These are phyloP conservation scores for Phytophthora megakarya DNA, from an alignment of 352 stramenopile species.

Conservation along the genomic window DNA sequence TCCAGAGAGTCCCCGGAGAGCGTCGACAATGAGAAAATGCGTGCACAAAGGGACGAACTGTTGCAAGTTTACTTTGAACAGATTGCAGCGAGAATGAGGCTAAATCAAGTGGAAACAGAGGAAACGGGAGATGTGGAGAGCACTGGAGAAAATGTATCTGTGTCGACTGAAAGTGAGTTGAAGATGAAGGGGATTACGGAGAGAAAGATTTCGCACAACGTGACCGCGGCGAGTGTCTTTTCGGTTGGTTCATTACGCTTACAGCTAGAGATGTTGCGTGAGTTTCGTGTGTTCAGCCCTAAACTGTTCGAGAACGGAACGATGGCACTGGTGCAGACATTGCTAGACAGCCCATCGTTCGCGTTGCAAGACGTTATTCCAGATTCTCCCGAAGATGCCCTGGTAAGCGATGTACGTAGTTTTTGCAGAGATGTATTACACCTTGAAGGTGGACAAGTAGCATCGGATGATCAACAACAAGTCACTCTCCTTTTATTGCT, in stretches of 20 bases:
- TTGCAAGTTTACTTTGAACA: conserved; percentile 49
- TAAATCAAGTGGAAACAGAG: background rate
- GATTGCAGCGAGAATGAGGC: conserved; percentile 29
- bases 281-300: conserved; percentile 49
- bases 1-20: conserved; percentile 46
- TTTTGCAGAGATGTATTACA: conserved; percentile 55
- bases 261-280: conserved; percentile 71
- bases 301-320: conserved; percentile 58
- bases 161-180: background rate
- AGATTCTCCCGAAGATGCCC: conserved; percentile 36
- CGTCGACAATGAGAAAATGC: conserved; percentile 39
- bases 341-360: conserved; percentile 66
- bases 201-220: conserved; percentile 22
- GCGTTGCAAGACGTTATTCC: conserved; percentile 36
- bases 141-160: background rate
- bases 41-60: conserved; percentile 43
- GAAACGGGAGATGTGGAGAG: background rate
- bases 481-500: conserved; percentile 56
- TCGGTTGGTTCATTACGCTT: conserved; percentile 59
- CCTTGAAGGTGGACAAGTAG: background rate
- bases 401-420: conserved; percentile 50
- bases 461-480: conserved; percentile 33
- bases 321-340: conserved; percentile 54
- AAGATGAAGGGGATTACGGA: background rate
- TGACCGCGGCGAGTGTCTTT: conserved; percentile 47